Evolutionary conservation across 345 rosid genomes (phyloP).

Genomic region (Microthlaspi erraticum): DNA sequence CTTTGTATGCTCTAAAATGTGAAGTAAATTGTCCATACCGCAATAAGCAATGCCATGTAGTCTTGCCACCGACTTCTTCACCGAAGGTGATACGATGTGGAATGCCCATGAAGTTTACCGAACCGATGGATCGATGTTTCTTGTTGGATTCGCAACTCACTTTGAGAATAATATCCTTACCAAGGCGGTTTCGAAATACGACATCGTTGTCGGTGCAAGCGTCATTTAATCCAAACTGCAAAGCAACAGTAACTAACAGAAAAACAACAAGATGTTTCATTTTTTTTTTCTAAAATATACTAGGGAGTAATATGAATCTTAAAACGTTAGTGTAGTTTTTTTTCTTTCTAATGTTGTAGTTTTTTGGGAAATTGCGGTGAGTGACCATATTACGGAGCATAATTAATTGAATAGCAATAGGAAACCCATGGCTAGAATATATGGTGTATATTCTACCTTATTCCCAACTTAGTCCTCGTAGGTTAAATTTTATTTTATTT

Average conservation of each 20-base stretch:
- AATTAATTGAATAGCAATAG: no score
- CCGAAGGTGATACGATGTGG: background rate
- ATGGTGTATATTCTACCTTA: no score
- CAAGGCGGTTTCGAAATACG: background rate
- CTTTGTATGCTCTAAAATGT: background rate
- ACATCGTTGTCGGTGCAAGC: background rate
- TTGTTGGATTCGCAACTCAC: conserved; percentile 9
- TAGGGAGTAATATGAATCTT: no score
- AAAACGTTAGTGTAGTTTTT: no score
- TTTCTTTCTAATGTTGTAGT: no score
- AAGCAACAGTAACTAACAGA: background rate
- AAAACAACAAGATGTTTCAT: background rate
- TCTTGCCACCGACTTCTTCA: background rate
- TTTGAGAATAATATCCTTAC: conserved; percentile 5
- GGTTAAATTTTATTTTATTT: no score
- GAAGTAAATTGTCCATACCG: background rate
- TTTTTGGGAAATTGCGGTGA: no score
- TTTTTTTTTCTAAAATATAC: background rate
- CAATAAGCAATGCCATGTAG: conserved; percentile 7
- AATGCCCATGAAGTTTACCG: background rate
- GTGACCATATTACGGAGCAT: no score
- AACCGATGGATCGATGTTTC: background rate
- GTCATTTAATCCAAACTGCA: background rate
- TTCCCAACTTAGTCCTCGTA: no score
- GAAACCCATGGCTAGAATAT: no score